Percentiles rank a stretch among this genome's conserved stretches.
Evolutionary conservation across 116 monocot genomes (phyloP).

Genomic region (Zostera marina): DNA sequence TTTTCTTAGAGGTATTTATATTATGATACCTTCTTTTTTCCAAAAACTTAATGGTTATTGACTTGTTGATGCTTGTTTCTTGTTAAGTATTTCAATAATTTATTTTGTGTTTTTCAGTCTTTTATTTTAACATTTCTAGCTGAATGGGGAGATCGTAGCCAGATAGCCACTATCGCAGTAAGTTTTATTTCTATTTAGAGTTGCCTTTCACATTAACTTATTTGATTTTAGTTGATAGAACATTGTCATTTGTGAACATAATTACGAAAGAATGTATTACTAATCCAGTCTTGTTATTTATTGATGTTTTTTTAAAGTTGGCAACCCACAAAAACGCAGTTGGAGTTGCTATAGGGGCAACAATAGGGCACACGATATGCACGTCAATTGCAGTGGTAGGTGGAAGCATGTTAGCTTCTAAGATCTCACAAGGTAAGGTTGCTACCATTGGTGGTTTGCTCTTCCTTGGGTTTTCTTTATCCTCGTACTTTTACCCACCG

Average conservation of each 20-base stretch:
- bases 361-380: constrained; percentile 63
- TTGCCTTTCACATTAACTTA: no score
- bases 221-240: no score
- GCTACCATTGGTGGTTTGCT: constrained; percentile 42
- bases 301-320: constrained; percentile 24
- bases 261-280: no score
- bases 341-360: constrained; percentile 77
- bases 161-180: constrained; percentile 99
- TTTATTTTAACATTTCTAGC: constrained; percentile 95
- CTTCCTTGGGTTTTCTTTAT: no score
- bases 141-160: constrained; percentile 99
- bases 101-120: constrained; percentile 47
- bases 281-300: no score
- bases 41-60: background rate
- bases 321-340: constrained; percentile 86
- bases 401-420: constrained; percentile 90
- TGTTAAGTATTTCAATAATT: background rate
- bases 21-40: background rate
- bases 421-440: constrained; percentile 81
- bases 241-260: no score
- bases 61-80: background rate
- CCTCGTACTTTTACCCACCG: no score
- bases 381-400: constrained; percentile 76
- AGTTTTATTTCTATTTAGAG: background rate
- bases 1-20: constrained; percentile 77